Conservation (phyloP, 1,139 yeast species). For the Geotrichum aggregatum region DNA sequence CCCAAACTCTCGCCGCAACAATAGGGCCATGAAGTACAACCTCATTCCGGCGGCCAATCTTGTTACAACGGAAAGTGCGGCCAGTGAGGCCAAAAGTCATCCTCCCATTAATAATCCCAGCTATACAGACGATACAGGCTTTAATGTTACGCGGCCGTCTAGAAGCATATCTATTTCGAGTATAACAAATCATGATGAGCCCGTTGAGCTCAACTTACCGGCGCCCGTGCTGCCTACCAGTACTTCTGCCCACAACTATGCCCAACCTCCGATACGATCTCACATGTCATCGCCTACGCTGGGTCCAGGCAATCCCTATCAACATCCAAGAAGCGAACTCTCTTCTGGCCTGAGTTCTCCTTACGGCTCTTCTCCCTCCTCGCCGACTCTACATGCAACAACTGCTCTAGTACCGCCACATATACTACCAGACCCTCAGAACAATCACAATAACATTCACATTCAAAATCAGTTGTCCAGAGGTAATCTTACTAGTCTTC, state of each 20-base stretch:
- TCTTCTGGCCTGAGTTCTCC: constrained; percentile 24
- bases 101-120: background rate
- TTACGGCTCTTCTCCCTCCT: constrained; percentile 26
- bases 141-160: no score
- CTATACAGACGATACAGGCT: no score
- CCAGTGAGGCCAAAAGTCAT: constrained; percentile 4
- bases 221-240: no score
- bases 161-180: constrained; percentile 8
- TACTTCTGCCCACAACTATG: background rate
- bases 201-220: background rate
- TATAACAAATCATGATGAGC: constrained; percentile 11
- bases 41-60: constrained; percentile 27
- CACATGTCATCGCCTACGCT: constrained; percentile 6
- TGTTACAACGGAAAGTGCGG: constrained; percentile 12
- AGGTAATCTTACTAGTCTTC: constrained; percentile 1
- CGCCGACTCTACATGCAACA: constrained; percentile 23
- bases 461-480: constrained; percentile 18
- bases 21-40: constrained; percentile 31
- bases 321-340: constrained; percentile 21
- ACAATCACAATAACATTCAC: constrained; percentile 17
- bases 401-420: constrained; percentile 5
- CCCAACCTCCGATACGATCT: constrained; percentile 2
- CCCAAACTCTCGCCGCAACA: constrained; percentile 61
- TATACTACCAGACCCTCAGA: constrained; percentile 4
- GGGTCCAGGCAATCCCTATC: constrained; percentile 4